Evolutionary conservation across 352 stramenopile genomes (phyloP).

Genomic region (Globisporangium viniferum): DNA sequence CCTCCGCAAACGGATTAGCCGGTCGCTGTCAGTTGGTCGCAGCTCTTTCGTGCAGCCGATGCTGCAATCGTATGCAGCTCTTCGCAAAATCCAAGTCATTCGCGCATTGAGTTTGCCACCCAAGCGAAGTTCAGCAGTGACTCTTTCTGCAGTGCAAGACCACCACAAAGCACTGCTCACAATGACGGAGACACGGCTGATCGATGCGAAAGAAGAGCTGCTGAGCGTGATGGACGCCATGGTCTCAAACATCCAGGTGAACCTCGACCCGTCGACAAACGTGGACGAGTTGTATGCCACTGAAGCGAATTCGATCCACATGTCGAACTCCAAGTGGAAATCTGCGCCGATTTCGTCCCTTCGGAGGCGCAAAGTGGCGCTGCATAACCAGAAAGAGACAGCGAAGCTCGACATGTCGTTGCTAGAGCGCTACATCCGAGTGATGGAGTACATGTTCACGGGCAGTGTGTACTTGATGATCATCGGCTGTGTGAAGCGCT

Average conservation of each 20-base stretch:
- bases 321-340: conserved; percentile 57
- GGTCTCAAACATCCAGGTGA: conserved; percentile 41
- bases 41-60: conserved; percentile 38
- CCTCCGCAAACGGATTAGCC: conserved; percentile 30
- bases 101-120: conserved; percentile 35
- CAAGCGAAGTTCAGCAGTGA: conserved; percentile 26
- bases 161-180: conserved; percentile 39
- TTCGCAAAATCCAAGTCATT: conserved; percentile 43
- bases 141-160: conserved; percentile 37
- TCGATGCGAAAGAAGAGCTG: conserved; percentile 62
- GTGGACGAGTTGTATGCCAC: conserved; percentile 49
- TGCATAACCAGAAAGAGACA: conserved; percentile 39
- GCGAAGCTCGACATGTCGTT: conserved; percentile 44
- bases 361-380: conserved; percentile 24
- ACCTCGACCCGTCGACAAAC: conserved; percentile 37
- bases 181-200: conserved; percentile 51
- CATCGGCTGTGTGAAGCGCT: conserved; percentile 31
- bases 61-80: conserved; percentile 29
- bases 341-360: conserved; percentile 54
- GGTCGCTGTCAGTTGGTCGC: conserved; percentile 36
- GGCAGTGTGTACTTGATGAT: conserved; percentile 73
- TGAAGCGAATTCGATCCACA: conserved; percentile 41
- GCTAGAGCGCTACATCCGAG: conserved; percentile 45
- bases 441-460: conserved; percentile 73
- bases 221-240: conserved; percentile 46